phyloP scores from a whole-genome alignment of 2,329 filamentous ascomycete genomes.

The Fusarium heterosporum region DNA sequence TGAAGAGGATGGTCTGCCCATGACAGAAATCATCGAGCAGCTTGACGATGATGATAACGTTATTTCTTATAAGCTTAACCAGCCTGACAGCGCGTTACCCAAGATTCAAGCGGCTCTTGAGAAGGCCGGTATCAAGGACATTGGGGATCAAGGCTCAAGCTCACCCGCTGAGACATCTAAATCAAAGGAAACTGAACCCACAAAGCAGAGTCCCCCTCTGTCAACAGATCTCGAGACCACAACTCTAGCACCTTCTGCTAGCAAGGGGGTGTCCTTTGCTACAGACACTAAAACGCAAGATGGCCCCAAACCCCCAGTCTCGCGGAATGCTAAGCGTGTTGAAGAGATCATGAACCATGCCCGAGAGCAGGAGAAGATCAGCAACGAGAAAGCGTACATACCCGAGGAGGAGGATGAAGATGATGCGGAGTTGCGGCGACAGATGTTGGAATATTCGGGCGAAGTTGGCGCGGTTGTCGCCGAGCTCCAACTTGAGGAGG shows the following conservation, averaged over 20 bases:
- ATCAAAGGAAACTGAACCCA: constrained; percentile 2
- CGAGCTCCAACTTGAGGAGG: constrained; percentile 85
- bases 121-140: constrained; percentile 77
- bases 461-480: constrained; percentile 94
- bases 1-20: constrained; percentile 77
- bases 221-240: constrained; percentile 8
- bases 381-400: constrained; percentile 63
- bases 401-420: constrained; percentile 82
- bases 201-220: constrained; percentile 2
- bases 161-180: constrained; percentile 2
- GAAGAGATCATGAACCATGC: constrained; percentile 69
- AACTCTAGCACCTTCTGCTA: constrained; percentile 42
- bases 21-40: constrained; percentile 93
- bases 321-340: constrained; percentile 60
- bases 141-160: constrained; percentile 40
- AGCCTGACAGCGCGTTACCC: constrained; percentile 74
- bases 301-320: constrained; percentile 51
- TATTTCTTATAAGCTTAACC: constrained; percentile 73
- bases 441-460: constrained; percentile 93
- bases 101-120: constrained; percentile 78
- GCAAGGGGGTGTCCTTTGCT: constrained; percentile 73
- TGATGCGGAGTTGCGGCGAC: constrained; percentile 80
- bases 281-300: constrained; percentile 67
- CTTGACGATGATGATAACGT: constrained; percentile 92
- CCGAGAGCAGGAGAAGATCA: constrained; percentile 64